A percentile compares a stretch with the other conserved stretches of the same genome.
Conservation (phyloP, 2,329 filamentous ascomycete genomes). For the Claviceps sp. region DNA sequence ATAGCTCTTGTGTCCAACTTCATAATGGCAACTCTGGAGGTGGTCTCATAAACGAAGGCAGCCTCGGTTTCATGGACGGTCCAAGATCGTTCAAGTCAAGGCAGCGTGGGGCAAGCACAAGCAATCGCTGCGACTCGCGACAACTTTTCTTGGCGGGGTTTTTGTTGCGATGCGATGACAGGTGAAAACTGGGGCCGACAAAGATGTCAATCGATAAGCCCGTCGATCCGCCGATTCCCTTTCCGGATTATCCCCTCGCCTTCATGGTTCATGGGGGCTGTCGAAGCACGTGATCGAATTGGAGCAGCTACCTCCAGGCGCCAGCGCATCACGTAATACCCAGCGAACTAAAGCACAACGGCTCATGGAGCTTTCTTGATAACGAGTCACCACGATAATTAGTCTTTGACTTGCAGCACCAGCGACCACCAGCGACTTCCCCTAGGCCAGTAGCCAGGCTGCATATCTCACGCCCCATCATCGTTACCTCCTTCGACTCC, state of each 20-base stretch:
- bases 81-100: neutral
- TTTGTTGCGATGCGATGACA: slow-evolving; percentile 10
- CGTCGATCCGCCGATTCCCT: neutral
- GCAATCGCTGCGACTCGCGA: neutral
- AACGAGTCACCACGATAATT: slow-evolving; percentile 18
- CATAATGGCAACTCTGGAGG: slow-evolving; percentile 41
- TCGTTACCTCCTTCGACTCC: slow-evolving; percentile 1
- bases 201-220: slow-evolving; percentile 19
- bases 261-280: neutral
- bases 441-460: neutral
- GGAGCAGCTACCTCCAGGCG: slow-evolving; percentile 22
- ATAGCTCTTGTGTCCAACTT: slow-evolving; percentile 90
- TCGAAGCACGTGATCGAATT: slow-evolving; percentile 18
- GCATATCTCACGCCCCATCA: neutral
- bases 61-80: neutral
- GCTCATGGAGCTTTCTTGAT: slow-evolving; percentile 19
- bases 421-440: neutral
- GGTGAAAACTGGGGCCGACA: slow-evolving; percentile 15
- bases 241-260: neutral
- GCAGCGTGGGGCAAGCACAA: neutral
- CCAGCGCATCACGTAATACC: slow-evolving; percentile 35
- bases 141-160: slow-evolving; percentile 6
- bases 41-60: neutral
- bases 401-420: neutral
- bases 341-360: slow-evolving; percentile 17